Evolutionary conservation across 768 basidiomycete species (phyloP).

Genomic region (Polyporus arcularius): DNA sequence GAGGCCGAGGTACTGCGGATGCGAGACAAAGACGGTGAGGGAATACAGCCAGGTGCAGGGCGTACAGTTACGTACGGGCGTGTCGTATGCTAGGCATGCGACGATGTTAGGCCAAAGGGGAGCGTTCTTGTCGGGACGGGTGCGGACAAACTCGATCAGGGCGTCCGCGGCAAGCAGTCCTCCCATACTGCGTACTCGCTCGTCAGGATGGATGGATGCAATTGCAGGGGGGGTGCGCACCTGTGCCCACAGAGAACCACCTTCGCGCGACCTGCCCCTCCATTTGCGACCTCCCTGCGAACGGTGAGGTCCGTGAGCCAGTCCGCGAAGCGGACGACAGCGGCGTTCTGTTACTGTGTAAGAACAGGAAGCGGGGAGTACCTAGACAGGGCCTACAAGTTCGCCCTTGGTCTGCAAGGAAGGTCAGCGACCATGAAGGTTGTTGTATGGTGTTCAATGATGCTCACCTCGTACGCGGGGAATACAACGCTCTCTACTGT

Average conservation of each 20-base stretch:
- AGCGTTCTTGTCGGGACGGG: conserved; percentile 61
- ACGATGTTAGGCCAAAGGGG: conserved; percentile 89
- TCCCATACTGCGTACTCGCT: conserved; percentile 69
- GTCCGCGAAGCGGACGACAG: conserved; percentile 84
- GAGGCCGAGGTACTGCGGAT: conserved; percentile 76
- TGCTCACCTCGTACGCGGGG: conserved; percentile 79
- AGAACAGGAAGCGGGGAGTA: conserved; percentile 11
- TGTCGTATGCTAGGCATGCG: conserved; percentile 85
- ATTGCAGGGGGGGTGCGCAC: conserved; percentile 35
- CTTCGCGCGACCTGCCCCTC: conserved; percentile 71
- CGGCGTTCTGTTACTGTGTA: conserved; percentile 56
- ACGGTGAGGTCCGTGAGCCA: conserved; percentile 91
- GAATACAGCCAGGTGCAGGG: not conserved
- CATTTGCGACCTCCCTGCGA: conserved; percentile 77
- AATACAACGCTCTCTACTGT: conserved; percentile 78
- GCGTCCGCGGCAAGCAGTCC: conserved; percentile 88
- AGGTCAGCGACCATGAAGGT: not conserved
- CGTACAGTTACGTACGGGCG: conserved; percentile 60
- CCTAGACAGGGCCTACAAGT: conserved; percentile 52
- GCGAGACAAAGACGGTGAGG: not conserved
- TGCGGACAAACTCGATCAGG: conserved; percentile 66
- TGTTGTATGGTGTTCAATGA: not conserved
- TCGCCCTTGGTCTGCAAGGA: conserved; percentile 79
- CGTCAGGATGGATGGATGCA: not conserved
- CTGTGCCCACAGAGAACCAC: conserved; percentile 91